Conservation (phyloP, 2,329 filamentous ascomycete genomes). For the Trichophyton mentagrophytes region DNA sequence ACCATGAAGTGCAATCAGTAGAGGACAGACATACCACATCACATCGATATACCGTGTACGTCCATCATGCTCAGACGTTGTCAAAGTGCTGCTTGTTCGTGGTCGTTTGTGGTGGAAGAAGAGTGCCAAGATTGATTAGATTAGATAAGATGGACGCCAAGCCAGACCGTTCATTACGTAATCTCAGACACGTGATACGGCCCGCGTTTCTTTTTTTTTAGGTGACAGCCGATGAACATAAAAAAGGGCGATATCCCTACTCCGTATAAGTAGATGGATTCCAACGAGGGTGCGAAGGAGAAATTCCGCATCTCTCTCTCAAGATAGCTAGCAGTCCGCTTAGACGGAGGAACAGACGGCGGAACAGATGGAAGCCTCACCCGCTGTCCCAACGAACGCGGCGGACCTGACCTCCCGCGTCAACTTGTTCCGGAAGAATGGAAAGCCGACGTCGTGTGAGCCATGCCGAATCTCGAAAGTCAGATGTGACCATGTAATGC, state of each 20-base stretch:
- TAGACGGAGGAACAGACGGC: neutral
- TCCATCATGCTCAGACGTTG: neutral
- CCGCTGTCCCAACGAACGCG: neutral
- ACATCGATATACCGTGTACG: neutral
- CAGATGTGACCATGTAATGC: constrained; percentile 21
- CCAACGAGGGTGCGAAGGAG: neutral
- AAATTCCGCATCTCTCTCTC: neutral
- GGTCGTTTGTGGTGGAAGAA: neutral
- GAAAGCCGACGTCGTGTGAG: constrained; percentile 23
- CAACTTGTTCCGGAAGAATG: constrained; percentile 27
- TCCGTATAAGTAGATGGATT: too few species aligned
- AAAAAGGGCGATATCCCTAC: too few species aligned
- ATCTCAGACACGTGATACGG: neutral
- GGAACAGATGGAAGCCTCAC: neutral
- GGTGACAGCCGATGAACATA: neutral
- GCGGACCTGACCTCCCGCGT: neutral
- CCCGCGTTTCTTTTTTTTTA: neutral
- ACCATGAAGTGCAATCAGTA: too few species aligned
- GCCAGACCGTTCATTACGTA: neutral
- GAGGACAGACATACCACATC: too few species aligned
- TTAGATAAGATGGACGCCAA: neutral
- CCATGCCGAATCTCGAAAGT: constrained; percentile 24
- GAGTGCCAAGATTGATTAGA: neutral
- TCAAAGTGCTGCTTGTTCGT: neutral
- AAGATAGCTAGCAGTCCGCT: neutral